Base-by-base conservation (phyloP, 768 basidiomycete species). In the Fistulinella prunicolor region DNA sequence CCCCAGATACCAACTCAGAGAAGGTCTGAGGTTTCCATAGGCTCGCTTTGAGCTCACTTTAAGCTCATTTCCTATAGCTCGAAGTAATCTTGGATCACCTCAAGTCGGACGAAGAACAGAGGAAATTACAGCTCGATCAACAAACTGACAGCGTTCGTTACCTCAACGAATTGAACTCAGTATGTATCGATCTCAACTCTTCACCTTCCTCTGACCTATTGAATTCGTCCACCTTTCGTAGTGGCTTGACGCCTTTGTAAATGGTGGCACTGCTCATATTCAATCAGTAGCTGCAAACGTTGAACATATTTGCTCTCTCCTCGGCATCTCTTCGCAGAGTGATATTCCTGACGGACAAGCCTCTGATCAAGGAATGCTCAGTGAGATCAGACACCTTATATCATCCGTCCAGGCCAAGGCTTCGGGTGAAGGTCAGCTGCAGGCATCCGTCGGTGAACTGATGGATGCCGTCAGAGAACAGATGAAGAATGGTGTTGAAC, bases 161-260 rank as follows among this genome's bases (percentile, higher is more conserved):
- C 62, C 75, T 91, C 28, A 85, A 86, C 53, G 86, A 89, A 59
- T 73, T 90, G 30, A 89, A 89, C 59, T 70, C 73, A 47, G 87
- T 85, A 51, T 49, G 78, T 64, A 22, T 42, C 21, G 7, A 36
- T 43, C n/a, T 17, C 28, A 24, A 38, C n/a, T 37, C 19, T 28
- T n/a, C 9, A 17, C 32, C 1, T 23, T 13, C 26, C 10, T n/a
- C 19, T 1, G n/a, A 26, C 30, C 14, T 17, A 28, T 23, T 39
- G 3, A 57, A 38, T 48, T 10, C 14, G 22, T 36, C 21, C 13
- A 19, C 36, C 40, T 9, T 44, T 17, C 19, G 50, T 48, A 87
- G 81, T 94, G 91, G 91, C 76, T 94, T 35, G 91, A 93, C 56
- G 71, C 81, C 3, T 91, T 92, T 62, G 87, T 91, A 32, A 82